Percentiles rank a stretch among this genome's conserved stretches.
Evolutionary conservation across 208 protist genomes (phyloP).

Genomic region (Acanthamoeba castellanii): DNA sequence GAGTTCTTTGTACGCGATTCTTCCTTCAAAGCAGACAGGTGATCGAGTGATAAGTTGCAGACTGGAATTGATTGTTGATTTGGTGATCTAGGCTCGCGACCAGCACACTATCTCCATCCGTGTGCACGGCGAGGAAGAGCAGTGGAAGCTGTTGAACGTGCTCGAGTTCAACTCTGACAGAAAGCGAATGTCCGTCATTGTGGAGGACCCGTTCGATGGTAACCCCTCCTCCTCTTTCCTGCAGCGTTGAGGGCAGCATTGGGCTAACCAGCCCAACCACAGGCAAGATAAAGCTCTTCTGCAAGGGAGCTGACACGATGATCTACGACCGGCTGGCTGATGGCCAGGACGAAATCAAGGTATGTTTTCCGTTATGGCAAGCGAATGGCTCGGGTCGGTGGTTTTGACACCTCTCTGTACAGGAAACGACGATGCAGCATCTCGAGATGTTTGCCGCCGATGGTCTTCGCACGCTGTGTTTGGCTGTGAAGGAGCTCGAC

Average conservation of each 20-base stretch:
- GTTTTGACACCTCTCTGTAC: not conserved
- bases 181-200: constrained; percentile 88
- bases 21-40: not conserved
- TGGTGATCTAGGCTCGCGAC: constrained; percentile 39
- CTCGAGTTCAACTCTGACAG: constrained; percentile 89
- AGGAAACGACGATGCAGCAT: constrained; percentile 51
- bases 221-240: not conserved
- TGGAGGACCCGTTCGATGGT: constrained; percentile 72
- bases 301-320: constrained; percentile 86
- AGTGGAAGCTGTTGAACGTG: constrained; percentile 82
- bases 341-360: constrained; percentile 63
- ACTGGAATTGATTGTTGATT: not conserved
- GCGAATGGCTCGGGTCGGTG: not conserved
- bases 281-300: constrained; percentile 84
- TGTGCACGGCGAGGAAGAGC: constrained; percentile 65
- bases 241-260: not conserved
- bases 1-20: constrained; percentile 76
- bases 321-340: constrained; percentile 74
- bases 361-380: constrained; percentile 43
- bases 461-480: constrained; percentile 83
- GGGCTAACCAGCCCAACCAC: not conserved
- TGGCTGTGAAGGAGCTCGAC: constrained; percentile 75
- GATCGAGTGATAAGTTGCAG: not conserved
- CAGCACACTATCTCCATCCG: constrained; percentile 39
- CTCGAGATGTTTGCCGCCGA: constrained; percentile 82